Conservation (phyloP, 306 rosid species). For the Vicia sativa region DNA sequence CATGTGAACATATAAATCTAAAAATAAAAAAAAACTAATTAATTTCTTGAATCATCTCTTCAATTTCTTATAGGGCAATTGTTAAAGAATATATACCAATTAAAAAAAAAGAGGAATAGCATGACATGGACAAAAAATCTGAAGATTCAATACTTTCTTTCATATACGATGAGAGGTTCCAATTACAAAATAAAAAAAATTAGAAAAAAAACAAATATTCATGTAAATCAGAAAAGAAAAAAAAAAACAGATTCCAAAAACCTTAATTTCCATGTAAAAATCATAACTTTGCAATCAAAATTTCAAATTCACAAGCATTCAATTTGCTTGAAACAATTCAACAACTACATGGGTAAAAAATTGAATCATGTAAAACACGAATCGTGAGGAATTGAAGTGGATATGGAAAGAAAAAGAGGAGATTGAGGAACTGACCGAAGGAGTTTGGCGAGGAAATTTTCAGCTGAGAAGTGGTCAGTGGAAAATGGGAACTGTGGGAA, state of each 20-base stretch:
- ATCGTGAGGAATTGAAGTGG: too few relatives aligned
- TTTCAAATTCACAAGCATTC: conserved; percentile 20
- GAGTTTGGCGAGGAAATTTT: conserved; percentile 24
- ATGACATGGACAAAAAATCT: conserved; percentile 29
- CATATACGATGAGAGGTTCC: conserved; percentile 9
- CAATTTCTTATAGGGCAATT: conserved; percentile 3
- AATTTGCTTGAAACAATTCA: conserved; percentile 36
- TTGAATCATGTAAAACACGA: too few relatives aligned
- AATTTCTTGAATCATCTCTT: conserved; percentile 10
- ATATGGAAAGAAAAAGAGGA: conserved; percentile 1
- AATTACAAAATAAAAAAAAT: too few relatives aligned
- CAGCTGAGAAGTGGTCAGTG: conserved; percentile 38
- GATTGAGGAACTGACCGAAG: conserved; percentile 55
- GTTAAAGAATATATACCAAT: conserved; percentile 21
- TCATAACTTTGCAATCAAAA: conserved; percentile 2
- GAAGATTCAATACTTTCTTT: conserved; percentile 33
- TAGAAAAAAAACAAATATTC: conserved; percentile 14
- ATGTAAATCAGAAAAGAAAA: conserved; percentile 25
- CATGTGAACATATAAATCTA: conserved; percentile 10
- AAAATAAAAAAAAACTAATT: not conserved
- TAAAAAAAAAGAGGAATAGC: not conserved
- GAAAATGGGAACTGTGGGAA: conserved; percentile 33
- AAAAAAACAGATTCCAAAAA: conserved; percentile 49
- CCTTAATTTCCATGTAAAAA: conserved; percentile 26
- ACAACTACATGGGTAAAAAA: not conserved